A percentile compares a stretch with the other conserved stretches of the same genome.
phyloP scores from a whole-genome alignment of 2,329 filamentous ascomycete species.

The Diplodia intermedia region DNA sequence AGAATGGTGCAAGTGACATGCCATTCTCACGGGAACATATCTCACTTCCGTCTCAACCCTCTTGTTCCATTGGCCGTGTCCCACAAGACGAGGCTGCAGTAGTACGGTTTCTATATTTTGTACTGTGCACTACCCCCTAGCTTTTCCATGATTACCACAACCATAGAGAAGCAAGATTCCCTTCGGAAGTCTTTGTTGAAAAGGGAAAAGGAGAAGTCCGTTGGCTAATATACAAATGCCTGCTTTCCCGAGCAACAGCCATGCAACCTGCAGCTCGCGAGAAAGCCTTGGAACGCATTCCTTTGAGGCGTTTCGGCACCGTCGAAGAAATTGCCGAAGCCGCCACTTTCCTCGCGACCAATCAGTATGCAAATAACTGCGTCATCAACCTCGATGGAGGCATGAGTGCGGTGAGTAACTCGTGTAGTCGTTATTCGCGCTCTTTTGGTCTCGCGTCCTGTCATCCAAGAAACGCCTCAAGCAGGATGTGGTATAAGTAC shows the following conservation, averaged over 20 bases:
- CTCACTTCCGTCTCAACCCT: too few species aligned
- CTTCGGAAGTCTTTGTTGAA: not conserved
- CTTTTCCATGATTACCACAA: not conserved
- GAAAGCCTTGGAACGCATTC: slow-evolving; percentile 62
- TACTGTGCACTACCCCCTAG: not conserved
- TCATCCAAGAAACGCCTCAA: slow-evolving; percentile 12
- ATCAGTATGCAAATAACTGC: slow-evolving; percentile 86
- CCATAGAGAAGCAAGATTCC: not conserved
- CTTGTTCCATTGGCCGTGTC: not conserved
- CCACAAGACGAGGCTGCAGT: not conserved
- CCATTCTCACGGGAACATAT: not conserved
- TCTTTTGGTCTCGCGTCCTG: slow-evolving; percentile 1
- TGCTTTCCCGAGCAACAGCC: slow-evolving; percentile 42
- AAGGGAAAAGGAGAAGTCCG: not conserved
- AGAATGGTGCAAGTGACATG: not conserved
- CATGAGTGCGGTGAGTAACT: slow-evolving; percentile 64
- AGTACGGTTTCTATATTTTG: not conserved
- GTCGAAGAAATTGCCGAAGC: slow-evolving; percentile 81
- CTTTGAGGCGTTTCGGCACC: slow-evolving; percentile 69
- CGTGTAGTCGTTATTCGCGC: not conserved
- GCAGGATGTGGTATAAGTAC: slow-evolving; percentile 27
- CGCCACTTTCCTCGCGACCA: slow-evolving; percentile 76
- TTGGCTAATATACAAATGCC: slow-evolving; percentile 33
- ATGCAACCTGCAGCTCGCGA: slow-evolving; percentile 49
- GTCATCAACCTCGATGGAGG: slow-evolving; percentile 86